These are phyloP conservation scores for Diaporthe aspalathi DNA, from an alignment of 2,329 filamentous ascomycete genomes.

Conservation along the genomic window DNA sequence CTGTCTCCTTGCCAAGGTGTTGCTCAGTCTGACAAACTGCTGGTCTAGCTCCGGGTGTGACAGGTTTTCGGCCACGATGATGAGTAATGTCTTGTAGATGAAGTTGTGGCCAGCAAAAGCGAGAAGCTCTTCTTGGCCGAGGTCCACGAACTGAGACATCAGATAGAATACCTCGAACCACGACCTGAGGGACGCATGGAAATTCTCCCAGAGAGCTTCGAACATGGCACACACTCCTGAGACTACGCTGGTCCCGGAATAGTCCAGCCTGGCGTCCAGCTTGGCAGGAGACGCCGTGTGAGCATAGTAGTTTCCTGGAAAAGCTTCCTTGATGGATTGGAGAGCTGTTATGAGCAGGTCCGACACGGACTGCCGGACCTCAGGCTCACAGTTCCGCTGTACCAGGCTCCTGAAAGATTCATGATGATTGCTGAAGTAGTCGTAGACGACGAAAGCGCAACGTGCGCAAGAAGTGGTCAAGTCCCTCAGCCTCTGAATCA, in stretches of 20 bases:
- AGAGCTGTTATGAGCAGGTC: constrained; percentile 65
- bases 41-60: constrained; percentile 59
- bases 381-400: constrained; percentile 67
- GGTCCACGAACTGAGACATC: constrained; percentile 72
- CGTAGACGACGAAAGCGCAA: constrained; percentile 69
- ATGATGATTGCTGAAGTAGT: constrained; percentile 68
- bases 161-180: constrained; percentile 84
- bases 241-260: constrained; percentile 52
- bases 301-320: constrained; percentile 61
- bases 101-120: constrained; percentile 71
- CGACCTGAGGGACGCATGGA: constrained; percentile 71
- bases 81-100: constrained; percentile 67
- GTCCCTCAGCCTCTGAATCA: constrained; percentile 57
- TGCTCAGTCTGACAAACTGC: constrained; percentile 68
- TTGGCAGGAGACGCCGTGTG: background rate
- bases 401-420: constrained; percentile 73
- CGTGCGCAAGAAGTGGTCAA: constrained; percentile 62
- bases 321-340: constrained; percentile 59
- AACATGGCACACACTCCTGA: constrained; percentile 60
- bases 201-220: constrained; percentile 68
- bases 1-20: constrained; percentile 61
- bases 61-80: constrained; percentile 68
- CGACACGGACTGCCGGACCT: constrained; percentile 65
- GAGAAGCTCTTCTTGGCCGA: constrained; percentile 69
- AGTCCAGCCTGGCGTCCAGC: constrained; percentile 31